Evolutionary conservation across 805 yeast species (phyloP), one percentile per base, ranked within the genome.

Genomic region (Yarrowia osloensis): DNA sequence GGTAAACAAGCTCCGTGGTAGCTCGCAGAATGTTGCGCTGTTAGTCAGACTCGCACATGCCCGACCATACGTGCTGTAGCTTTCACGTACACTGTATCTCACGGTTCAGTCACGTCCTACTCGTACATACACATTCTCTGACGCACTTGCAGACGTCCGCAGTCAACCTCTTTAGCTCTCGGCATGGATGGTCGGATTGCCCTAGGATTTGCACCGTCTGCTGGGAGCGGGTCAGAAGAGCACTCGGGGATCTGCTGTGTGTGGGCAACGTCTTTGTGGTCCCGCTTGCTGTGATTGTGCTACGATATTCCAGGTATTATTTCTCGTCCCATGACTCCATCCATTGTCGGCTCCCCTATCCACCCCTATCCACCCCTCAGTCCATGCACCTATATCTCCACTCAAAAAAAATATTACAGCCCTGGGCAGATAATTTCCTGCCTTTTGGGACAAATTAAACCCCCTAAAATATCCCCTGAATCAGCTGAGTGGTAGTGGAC

Each of bases 161-260:
- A 29, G 39, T 21, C 39, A 2, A 19, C 17, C 4, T 28, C 39
- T 29, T 49, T 49, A 49, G 55, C 55, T 49, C 55, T 49, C 55
- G 55, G 55, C 55, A 29, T 49, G 37, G 37, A 31, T 49, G 55
- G 22, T 29, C 55, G 55, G 55, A 49, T 49, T 49, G 55, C 55
- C 55, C 55, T 49, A 49, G 7, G 35, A 47, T 47, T 7, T 19
- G 55, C 55, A 31, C 55, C 11, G 54, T 8, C 28, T 46, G n/a
- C n/a, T n/a, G n/a, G n/a, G 6, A 33, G 52, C 15, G 52, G n/a
- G n/a, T 31, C 35, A 31, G 35, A 31, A 13, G 35, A 6, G 13
- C 35, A 3, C 13, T 7, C 13, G 13, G 13, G 6, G 35, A 31
- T 31, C 35, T 31, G 3, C 35, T 31, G 35, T 31, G 3, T 5